Evolutionary conservation across 352 stramenopile species (phyloP).

Genomic region (Phytophthora vignae): DNA sequence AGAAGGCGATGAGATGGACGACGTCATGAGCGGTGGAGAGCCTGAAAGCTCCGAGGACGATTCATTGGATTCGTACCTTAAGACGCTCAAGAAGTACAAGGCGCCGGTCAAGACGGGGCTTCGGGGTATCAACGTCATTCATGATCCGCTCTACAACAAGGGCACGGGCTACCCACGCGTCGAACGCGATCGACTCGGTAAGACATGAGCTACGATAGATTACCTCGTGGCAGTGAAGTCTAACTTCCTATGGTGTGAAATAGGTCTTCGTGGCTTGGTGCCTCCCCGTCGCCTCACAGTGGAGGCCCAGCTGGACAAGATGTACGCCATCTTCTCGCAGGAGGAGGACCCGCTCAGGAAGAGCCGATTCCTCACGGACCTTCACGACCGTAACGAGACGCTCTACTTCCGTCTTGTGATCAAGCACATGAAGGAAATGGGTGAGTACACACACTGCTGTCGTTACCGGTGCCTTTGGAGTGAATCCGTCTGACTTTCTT

Average conservation of each 20-base stretch:
- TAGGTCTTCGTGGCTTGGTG: slow-evolving; percentile 84
- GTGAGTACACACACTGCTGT: slow-evolving; percentile 44
- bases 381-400: slow-evolving; percentile 97
- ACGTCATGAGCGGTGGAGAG: slow-evolving; percentile 35
- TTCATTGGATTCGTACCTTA: slow-evolving; percentile 57
- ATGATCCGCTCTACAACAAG: slow-evolving; percentile 91
- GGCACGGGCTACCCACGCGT: slow-evolving; percentile 83
- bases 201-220: not conserved
- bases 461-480: not conserved
- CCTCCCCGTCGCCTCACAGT: slow-evolving; percentile 79
- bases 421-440: slow-evolving; percentile 93
- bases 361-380: slow-evolving; percentile 93
- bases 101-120: slow-evolving; percentile 81
- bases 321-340: slow-evolving; percentile 60
- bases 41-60: slow-evolving; percentile 43
- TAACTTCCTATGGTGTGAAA: slow-evolving; percentile 5
- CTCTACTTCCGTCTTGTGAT: slow-evolving; percentile 95
- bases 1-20: slow-evolving; percentile 46
- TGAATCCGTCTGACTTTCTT: slow-evolving; percentile 1
- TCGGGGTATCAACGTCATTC: slow-evolving; percentile 76
- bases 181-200: slow-evolving; percentile 84
- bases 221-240: not conserved
- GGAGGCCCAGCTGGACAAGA: slow-evolving; percentile 73
- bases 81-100: slow-evolving; percentile 79
- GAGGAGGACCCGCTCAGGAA: slow-evolving; percentile 90